Base-by-base conservation (phyloP, 257 asterid genomes). In the Forsythia suspensa region DNA sequence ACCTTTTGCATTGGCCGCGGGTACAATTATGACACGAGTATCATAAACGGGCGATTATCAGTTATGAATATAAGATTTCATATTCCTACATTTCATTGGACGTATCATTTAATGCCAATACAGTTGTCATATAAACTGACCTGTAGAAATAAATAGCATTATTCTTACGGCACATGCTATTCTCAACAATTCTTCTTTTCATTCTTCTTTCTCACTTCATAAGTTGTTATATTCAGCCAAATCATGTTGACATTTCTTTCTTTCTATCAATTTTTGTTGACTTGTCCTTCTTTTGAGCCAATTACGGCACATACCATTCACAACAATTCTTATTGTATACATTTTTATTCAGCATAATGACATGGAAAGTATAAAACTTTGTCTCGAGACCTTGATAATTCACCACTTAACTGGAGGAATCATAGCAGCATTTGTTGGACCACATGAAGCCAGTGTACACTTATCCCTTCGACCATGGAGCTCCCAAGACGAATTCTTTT, bases 171-270 rank as follows among this genome's bases (percentile, higher is more conserved):
- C 66, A 57, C 66, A 2, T 67, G 89, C 88, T 46, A 73, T 87
- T 37, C 73, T 85, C 0, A 73, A 83, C 38, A 82, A 79, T 80
- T 83, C 89, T 44, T 66, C 75, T 71, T 75, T 81, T 36, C 29
- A 75, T 71, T 88, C 91, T 44, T 86, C 86, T 21, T 81, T 87
- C 75, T 72, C 86, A 39, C 81, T 83, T 75, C 77, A 79, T 24
- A 71, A 83, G 38, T 61, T 79, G 82, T 63, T 73, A 85, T 29
- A 76, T 80, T 65, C 79, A 69, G 39, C 67, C 79, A n/a, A 55
- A 76, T 80, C 2, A 29, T 82, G 69, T 20, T 75, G 84, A 84
- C 3, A 42, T 9, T 72, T n/a, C 65, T 18, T 55, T 55, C 24
- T 55, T 12, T 48, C 59, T 48, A 48, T 15, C 59, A 48, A 4